Evolutionary conservation across 805 yeast genomes (phyloP).

Genomic region (Saccharomyces kudriavzevii): DNA sequence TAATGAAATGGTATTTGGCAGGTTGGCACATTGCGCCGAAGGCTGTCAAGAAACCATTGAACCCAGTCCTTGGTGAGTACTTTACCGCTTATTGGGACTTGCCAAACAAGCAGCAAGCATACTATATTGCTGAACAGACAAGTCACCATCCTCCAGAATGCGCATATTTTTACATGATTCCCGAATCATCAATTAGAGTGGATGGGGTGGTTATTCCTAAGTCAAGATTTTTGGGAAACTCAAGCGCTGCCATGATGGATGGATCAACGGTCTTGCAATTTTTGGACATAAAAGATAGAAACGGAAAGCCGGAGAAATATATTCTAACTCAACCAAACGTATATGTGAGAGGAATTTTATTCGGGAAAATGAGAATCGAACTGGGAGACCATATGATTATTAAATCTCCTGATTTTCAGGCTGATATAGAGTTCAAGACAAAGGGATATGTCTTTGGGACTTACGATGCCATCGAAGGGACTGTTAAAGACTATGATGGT

Average conservation of each 20-base stretch:
- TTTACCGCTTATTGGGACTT: constrained; percentile 91
- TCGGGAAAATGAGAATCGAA: constrained; percentile 85
- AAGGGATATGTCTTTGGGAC: constrained; percentile 91
- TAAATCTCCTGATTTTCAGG: constrained; percentile 52
- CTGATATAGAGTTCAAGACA: constrained; percentile 87
- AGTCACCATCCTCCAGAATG: constrained; percentile 99
- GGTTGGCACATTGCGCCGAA: constrained; percentile 99
- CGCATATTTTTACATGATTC: constrained; percentile 81
- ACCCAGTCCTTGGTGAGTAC: constrained; percentile 88
- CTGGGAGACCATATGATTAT: constrained; percentile 87
- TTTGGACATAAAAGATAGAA: constrained; percentile 44
- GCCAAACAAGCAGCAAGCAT: constrained; percentile 63
- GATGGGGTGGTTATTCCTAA: constrained; percentile 87
- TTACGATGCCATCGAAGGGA: constrained; percentile 82
- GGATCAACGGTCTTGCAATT: constrained; percentile 71
- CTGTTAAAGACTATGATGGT: constrained; percentile 45
- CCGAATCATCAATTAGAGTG: constrained; percentile 69
- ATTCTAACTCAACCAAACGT: constrained; percentile 90
- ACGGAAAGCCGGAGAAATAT: constrained; percentile 55
- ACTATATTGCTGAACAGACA: constrained; percentile 86
- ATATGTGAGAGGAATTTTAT: constrained; percentile 86
- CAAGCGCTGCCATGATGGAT: constrained; percentile 96
- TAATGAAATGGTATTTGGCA: constrained; percentile 84
- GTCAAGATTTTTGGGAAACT: constrained; percentile 85
- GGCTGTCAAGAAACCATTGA: constrained; percentile 94